Percentiles rank a stretch among this genome's conserved stretches.
Conservation (phyloP, 352 stramenopile genomes). For the Peronospora belbahrii region DNA sequence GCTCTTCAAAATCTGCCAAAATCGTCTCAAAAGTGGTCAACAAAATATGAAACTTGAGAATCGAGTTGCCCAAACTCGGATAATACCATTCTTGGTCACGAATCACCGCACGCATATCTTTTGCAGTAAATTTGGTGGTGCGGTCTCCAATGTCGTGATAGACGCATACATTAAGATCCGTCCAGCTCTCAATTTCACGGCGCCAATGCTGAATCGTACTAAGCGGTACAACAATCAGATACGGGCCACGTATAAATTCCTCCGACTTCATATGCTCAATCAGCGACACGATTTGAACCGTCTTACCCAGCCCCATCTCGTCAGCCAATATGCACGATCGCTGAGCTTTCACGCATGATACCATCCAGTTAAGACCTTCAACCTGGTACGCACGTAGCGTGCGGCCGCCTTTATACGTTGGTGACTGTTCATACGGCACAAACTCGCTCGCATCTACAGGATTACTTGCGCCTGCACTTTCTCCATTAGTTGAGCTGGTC, state of each 20-base stretch:
- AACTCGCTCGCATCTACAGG: conserved; percentile 53
- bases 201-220: conserved; percentile 86
- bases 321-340: conserved; percentile 86
- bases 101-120: conserved; percentile 83
- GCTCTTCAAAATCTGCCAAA: conserved; percentile 76
- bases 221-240: conserved; percentile 80
- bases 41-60: conserved; percentile 85
- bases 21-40: conserved; percentile 82
- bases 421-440: conserved; percentile 84
- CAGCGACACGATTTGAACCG: conserved; percentile 92
- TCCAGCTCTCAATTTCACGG: conserved; percentile 87
- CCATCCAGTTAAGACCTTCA: conserved; percentile 87
- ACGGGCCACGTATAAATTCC: conserved; percentile 77
- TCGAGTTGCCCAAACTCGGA: conserved; percentile 82
- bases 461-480: conserved; percentile 2
- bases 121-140: conserved; percentile 71
- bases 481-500: neutral
- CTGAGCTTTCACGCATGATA: conserved; percentile 81
- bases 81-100: conserved; percentile 87
- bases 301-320: conserved; percentile 92
- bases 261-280: conserved; percentile 84
- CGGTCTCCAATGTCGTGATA: conserved; percentile 94
- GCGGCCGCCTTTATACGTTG: conserved; percentile 79
- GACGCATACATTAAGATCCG: conserved; percentile 97
- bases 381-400: conserved; percentile 81